Conservation (phyloP, 371 early-diverging fungal species). For the Dinochytrium kinnereticum region DNA sequence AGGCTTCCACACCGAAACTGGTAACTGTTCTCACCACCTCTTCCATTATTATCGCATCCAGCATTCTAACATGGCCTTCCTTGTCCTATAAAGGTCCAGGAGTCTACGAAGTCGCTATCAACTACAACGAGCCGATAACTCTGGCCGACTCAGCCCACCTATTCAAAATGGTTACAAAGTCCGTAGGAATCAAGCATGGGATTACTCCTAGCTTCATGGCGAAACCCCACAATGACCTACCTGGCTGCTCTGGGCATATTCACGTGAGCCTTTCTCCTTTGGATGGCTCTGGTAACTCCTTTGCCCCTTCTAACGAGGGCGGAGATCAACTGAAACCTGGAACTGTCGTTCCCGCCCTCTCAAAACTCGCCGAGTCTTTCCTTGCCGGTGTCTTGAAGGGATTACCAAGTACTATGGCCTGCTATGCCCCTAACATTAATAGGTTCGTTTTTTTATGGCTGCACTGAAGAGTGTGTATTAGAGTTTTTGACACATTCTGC, state of each 20-base stretch:
- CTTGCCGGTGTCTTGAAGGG: conserved; percentile 77
- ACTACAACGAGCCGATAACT: conserved; percentile 67
- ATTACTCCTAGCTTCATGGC: conserved; percentile 87
- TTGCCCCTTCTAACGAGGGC: conserved; percentile 41
- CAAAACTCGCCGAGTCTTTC: conserved; percentile 50
- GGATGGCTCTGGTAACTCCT: conserved; percentile 57
- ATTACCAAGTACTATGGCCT: conserved; percentile 75
- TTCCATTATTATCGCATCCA: neutral
- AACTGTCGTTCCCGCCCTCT: neutral
- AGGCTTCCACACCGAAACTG: conserved; percentile 82
- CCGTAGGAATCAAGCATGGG: conserved; percentile 70
- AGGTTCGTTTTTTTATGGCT: conserved; percentile 38
- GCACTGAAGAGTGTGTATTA: too few species aligned
- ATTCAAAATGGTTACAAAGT: conserved; percentile 81
- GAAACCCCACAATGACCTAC: conserved; percentile 73
- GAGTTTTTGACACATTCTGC: too few species aligned
- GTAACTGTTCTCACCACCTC: conserved; percentile 29
- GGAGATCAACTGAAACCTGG: conserved; percentile 1
- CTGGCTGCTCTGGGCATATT: conserved; percentile 85
- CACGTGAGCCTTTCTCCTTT: conserved; percentile 72
- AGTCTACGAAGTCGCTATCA: conserved; percentile 81
- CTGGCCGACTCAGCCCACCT: conserved; percentile 77
- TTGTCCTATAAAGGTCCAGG: conserved; percentile 69
- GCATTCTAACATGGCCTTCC: neutral
- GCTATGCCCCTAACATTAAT: conserved; percentile 83